Conservation (phyloP, 129 eudicot genomes). For the Helianthus annuus region DNA sequence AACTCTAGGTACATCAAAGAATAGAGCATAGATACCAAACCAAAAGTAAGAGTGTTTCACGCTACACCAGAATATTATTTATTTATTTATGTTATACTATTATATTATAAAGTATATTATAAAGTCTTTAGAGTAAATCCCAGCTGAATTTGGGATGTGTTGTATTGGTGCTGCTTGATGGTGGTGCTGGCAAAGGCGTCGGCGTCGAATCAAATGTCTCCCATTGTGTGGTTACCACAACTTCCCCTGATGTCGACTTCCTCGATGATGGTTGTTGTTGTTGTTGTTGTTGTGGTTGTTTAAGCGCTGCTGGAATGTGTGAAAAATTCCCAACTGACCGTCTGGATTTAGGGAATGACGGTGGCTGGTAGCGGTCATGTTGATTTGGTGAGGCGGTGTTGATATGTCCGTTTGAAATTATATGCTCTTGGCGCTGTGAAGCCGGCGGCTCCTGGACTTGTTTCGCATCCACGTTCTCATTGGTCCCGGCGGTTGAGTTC, state of each 20-base stretch:
- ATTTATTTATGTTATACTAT: not conserved
- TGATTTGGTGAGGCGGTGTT: constrained; percentile 22
- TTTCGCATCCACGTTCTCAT: constrained; percentile 30
- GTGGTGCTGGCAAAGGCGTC: constrained; percentile 35
- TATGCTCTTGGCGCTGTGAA: constrained; percentile 27
- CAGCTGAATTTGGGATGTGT: constrained; percentile 57
- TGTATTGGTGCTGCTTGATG: constrained; percentile 37
- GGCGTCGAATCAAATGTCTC: constrained; percentile 82
- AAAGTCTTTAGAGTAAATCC: constrained; percentile 35
- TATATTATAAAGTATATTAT: not conserved
- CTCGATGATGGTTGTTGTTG: constrained; percentile 39
- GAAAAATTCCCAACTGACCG: constrained; percentile 53
- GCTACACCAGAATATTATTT: constrained; percentile 28
- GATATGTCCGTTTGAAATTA: constrained; percentile 30
- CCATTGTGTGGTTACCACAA: constrained; percentile 93
- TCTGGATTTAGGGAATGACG: constrained; percentile 43
- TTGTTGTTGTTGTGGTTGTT: constrained; percentile 47
- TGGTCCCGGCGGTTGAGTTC: constrained; percentile 39
- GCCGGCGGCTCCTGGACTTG: constrained; percentile 5
- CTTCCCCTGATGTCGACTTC: constrained; percentile 58
- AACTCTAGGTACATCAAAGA: constrained; percentile 73
- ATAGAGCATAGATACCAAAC: constrained; percentile 60
- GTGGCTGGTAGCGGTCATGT: constrained; percentile 10
- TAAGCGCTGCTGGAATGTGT: constrained; percentile 33
- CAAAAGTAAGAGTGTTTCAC: constrained; percentile 49